Evolutionary conservation across 371 early-diverging fungal genomes (phyloP).

Genomic region (Dichotomocladium elegans): DNA sequence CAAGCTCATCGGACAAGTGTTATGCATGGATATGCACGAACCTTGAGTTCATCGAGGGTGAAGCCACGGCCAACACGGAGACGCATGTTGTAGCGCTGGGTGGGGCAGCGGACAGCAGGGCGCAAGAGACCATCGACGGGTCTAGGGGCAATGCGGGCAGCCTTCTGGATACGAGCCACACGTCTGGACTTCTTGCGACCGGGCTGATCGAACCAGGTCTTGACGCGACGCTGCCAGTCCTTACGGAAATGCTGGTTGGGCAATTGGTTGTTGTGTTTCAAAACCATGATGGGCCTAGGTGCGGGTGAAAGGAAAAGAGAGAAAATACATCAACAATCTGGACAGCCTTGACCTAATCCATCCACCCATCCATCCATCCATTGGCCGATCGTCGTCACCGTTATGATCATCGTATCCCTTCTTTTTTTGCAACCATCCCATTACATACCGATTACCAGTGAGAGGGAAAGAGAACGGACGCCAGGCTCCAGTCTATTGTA

Average conservation of each 20-base stretch:
- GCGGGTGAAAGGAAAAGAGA: neutral
- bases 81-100: slow-evolving; percentile 99
- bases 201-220: slow-evolving; percentile 99
- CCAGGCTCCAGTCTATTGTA: too few species aligned
- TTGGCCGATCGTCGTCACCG: too few species aligned
- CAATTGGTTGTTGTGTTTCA: slow-evolving; percentile 99
- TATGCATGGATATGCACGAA: slow-evolving; percentile 20
- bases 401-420: neutral
- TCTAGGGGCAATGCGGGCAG: slow-evolving; percentile 93
- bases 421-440: neutral
- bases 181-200: slow-evolving; percentile 92
- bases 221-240: slow-evolving; percentile 96
- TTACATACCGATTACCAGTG: slow-evolving; percentile 2
- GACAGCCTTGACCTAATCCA: neutral
- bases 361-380: neutral
- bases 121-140: slow-evolving; percentile 97
- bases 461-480: slow-evolving; percentile 5
- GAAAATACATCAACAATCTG: neutral
- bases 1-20: neutral
- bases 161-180: slow-evolving; percentile 90
- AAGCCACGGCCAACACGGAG: slow-evolving; percentile 98
- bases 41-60: slow-evolving; percentile 98
- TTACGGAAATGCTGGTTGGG: slow-evolving; percentile 99
- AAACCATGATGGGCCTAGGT: slow-evolving; percentile 32
- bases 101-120: slow-evolving; percentile 98